Percentiles rank a stretch among this genome's conserved stretches.
Evolutionary conservation across 768 basidiomycete species (phyloP).

Genomic region (Leccinum boreale): DNA sequence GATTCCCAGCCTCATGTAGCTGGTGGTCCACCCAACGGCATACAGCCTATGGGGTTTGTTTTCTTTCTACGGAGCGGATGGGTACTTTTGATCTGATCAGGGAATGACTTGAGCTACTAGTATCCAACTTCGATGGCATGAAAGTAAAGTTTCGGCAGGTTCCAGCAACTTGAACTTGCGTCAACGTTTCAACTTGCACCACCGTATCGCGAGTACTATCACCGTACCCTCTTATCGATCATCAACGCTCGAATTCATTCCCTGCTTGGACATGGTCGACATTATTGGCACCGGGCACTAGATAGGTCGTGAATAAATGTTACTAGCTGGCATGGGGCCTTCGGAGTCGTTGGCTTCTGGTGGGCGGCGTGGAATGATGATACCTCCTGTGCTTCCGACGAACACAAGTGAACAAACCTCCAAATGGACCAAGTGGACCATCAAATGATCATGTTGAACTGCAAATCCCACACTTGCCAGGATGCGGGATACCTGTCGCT

Average conservation of each 20-base stretch:
- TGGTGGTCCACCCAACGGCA: not conserved
- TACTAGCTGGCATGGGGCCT: not conserved
- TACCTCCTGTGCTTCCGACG: not conserved
- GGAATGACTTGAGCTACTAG: too few relatives aligned
- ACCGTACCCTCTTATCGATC: too few relatives aligned
- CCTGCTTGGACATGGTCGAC: not conserved
- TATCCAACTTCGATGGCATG: too few relatives aligned
- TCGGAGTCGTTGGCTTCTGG: not conserved
- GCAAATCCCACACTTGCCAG: conserved; percentile 1
- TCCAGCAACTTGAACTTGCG: too few relatives aligned
- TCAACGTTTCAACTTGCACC: too few relatives aligned
- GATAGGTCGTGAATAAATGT: not conserved
- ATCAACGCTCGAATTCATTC: not conserved
- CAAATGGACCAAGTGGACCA: not conserved
- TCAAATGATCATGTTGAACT: not conserved
- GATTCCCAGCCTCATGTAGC: too few relatives aligned
- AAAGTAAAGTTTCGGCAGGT: not conserved
- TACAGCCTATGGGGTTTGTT: not conserved
- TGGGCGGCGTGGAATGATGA: not conserved
- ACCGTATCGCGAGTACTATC: too few relatives aligned
- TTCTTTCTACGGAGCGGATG: too few relatives aligned
- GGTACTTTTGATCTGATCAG: too few relatives aligned
- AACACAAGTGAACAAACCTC: not conserved
- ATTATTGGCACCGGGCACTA: too few relatives aligned
- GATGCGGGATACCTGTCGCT: not conserved